These are phyloP conservation scores for Agaricales sp. DNA, from an alignment of 1,284 basidiomycete species.

Conservation along the genomic window DNA sequence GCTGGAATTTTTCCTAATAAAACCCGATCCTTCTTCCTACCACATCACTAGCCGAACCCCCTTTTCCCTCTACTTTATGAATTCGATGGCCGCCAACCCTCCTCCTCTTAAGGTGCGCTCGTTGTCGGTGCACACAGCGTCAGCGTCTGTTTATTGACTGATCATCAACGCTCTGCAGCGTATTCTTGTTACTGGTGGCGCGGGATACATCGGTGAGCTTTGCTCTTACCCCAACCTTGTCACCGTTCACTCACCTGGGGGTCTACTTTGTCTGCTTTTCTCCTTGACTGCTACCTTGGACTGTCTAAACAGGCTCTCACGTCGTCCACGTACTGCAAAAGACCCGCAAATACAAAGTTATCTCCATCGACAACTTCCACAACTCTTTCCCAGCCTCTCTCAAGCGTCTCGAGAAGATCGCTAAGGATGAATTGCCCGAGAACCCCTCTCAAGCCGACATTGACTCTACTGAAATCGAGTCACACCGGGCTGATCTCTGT, in stretches of 20 bases:
- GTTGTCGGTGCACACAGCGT: background rate
- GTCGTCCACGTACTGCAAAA: slow-evolving; percentile 81
- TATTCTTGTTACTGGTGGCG: slow-evolving; percentile 74
- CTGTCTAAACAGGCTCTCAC: slow-evolving; percentile 63
- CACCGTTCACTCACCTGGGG: no score
- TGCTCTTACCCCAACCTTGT: no score
- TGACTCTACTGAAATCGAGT: slow-evolving; percentile 62
- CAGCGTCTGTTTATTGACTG: background rate
- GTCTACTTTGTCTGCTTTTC: background rate
- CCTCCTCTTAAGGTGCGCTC: slow-evolving; percentile 32
- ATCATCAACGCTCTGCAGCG: slow-evolving; percentile 35
- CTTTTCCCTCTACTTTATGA: background rate
- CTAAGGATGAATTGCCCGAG: slow-evolving; percentile 55
- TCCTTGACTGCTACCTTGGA: no score
- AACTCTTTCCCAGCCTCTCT: slow-evolving; percentile 79
- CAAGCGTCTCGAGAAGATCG: slow-evolving; percentile 68
- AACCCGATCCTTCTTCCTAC: background rate
- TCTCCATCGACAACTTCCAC: slow-evolving; percentile 90
- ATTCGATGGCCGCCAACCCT: slow-evolving; percentile 9
- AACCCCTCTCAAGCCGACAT: slow-evolving; percentile 56
- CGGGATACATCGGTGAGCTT: slow-evolving; percentile 71
- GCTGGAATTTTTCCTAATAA: no score
- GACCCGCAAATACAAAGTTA: slow-evolving; percentile 83
- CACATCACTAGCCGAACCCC: background rate
- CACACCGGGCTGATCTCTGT: slow-evolving; percentile 68